These are phyloP conservation scores for Heritiera littoralis DNA, from an alignment of 345 rosid genomes.

Conservation along the genomic window DNA sequence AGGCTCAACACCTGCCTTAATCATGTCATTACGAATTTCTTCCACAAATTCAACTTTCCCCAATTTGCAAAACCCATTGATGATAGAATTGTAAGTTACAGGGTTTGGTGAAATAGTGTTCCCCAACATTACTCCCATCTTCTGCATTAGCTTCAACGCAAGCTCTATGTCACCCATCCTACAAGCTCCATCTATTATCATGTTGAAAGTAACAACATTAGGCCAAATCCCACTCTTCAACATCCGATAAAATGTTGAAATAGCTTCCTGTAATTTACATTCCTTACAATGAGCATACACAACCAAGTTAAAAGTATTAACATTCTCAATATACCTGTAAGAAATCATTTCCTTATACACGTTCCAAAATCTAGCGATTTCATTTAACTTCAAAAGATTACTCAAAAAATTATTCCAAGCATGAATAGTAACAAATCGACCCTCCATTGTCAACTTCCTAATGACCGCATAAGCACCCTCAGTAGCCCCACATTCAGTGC, in stretches of 20 bases:
- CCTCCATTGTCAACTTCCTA: constrained; percentile 39
- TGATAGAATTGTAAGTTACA: constrained; percentile 56
- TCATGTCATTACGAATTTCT: constrained; percentile 44
- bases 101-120: constrained; percentile 45
- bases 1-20: constrained; percentile 48
- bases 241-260: constrained; percentile 45
- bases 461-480: constrained; percentile 58
- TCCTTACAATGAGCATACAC: constrained; percentile 64
- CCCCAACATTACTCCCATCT: constrained; percentile 53
- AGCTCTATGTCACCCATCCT: constrained; percentile 42
- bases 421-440: constrained; percentile 49
- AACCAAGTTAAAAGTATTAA: constrained; percentile 60
- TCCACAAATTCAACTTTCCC: constrained; percentile 54
- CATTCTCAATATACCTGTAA: constrained; percentile 56
- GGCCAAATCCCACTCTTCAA: constrained; percentile 65
- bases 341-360: constrained; percentile 50
- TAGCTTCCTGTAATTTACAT: constrained; percentile 43
- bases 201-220: constrained; percentile 66
- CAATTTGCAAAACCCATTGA: constrained; percentile 63
- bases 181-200: constrained; percentile 69
- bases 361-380: constrained; percentile 54
- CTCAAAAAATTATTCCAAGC: constrained; percentile 72
- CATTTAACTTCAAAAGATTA: constrained; percentile 57
- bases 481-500: constrained; percentile 46
- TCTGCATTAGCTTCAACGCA: constrained; percentile 29